Percentiles rank a stretch among this genome's conserved stretches.
phyloP scores from a whole-genome alignment of 2,329 filamentous ascomycete species.

The Neocatenulostroma microsporum region DNA sequence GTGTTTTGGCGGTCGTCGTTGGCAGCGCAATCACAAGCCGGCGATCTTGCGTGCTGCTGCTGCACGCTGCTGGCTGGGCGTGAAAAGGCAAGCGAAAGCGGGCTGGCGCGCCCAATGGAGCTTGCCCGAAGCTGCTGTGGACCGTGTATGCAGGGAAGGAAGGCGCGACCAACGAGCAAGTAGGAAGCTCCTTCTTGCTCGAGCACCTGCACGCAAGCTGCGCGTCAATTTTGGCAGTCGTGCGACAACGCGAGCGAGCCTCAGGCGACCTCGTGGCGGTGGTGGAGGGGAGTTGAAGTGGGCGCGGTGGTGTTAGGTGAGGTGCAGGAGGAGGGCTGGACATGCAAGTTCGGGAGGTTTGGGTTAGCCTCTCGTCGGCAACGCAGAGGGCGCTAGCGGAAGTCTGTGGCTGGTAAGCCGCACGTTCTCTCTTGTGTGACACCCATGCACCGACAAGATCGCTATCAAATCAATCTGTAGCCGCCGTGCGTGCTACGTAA shows the following conservation, averaged over 20 bases:
- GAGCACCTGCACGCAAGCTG: not conserved
- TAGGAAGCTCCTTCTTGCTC: not conserved
- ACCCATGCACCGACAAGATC: too few species aligned
- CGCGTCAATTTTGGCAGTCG: too few species aligned
- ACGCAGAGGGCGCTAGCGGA: too few species aligned
- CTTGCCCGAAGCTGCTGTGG: constrained; percentile 3
- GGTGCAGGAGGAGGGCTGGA: too few species aligned
- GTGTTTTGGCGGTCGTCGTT: not conserved
- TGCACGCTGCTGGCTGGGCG: too few species aligned
- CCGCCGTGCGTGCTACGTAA: too few species aligned
- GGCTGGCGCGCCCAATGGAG: constrained; percentile 2
- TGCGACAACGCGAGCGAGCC: too few species aligned
- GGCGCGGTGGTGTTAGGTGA: not conserved
- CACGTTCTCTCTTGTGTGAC: too few species aligned
- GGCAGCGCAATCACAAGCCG: not conserved
- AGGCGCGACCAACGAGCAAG: not conserved
- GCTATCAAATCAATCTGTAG: too few species aligned
- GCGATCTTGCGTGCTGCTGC: not conserved
- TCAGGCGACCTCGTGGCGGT: not conserved
- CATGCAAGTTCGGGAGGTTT: too few species aligned
- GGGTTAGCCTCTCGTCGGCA: too few species aligned
- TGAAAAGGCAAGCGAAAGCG: constrained; percentile 1
- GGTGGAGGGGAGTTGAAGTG: not conserved
- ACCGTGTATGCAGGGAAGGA: not conserved
- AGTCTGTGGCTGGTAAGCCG: not conserved